phyloP scores from a whole-genome alignment of 352 stramenopile species.

The Lagenidium giganteum region DNA sequence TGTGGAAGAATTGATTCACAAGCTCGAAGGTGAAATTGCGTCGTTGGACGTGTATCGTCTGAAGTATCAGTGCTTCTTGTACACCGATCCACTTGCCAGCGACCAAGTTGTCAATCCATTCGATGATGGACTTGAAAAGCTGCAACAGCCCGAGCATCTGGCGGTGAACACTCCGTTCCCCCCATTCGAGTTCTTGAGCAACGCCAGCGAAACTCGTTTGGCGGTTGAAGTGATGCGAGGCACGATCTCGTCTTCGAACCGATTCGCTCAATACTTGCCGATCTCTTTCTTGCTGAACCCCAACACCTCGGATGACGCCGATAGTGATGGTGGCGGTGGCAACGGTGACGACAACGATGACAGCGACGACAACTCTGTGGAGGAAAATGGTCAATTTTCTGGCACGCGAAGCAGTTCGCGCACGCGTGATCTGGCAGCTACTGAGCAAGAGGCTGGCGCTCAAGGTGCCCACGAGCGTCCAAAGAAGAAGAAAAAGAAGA shows the following conservation, averaged over 20 bases:
- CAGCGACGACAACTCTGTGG: constrained; percentile 64
- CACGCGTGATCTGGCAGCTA: constrained; percentile 10
- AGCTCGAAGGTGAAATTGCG: constrained; percentile 69
- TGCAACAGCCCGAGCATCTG: constrained; percentile 19
- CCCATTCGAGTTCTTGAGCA: constrained; percentile 74
- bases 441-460: constrained; percentile 24
- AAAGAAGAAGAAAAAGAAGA: constrained; percentile 69
- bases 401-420: too few relatives aligned
- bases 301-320: constrained; percentile 56
- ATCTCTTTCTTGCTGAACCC: constrained; percentile 74
- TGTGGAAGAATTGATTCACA: constrained; percentile 70
- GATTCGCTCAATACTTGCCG: constrained; percentile 73
- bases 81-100: constrained; percentile 68
- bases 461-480: constrained; percentile 22
- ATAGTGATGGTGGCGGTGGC: constrained; percentile 57
- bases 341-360: constrained; percentile 63
- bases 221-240: constrained; percentile 68
- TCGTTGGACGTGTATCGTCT: constrained; percentile 70
- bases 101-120: constrained; percentile 49
- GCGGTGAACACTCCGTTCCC: constrained; percentile 27
- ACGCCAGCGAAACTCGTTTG: constrained; percentile 51
- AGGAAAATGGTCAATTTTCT: constrained; percentile 51
- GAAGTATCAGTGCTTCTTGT: constrained; percentile 78
- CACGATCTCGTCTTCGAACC: constrained; percentile 75
- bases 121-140: constrained; percentile 21